Evolutionary conservation across 257 asterid genomes (phyloP).

Genomic region (Petunia secreta): DNA sequence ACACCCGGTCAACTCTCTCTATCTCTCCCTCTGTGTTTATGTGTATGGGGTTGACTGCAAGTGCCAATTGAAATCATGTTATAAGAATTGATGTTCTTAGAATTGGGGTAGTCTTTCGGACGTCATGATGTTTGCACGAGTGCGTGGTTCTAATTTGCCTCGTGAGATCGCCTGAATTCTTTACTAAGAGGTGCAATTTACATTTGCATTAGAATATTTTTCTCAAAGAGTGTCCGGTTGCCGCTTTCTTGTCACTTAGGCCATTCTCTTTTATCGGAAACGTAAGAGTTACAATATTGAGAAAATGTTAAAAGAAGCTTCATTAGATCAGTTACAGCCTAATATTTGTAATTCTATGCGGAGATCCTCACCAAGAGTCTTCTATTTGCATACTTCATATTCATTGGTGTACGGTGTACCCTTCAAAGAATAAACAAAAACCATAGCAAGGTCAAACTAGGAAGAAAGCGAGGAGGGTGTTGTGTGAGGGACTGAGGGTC

Average conservation of each 20-base stretch:
- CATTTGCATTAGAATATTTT: slow-evolving; percentile 25
- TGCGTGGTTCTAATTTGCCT: background rate
- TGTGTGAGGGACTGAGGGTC: too few relatives aligned
- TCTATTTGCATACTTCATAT: too few relatives aligned
- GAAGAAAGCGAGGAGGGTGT: too few relatives aligned
- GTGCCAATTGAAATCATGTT: background rate
- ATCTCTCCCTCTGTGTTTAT: background rate
- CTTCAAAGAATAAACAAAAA: too few relatives aligned
- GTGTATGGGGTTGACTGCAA: background rate
- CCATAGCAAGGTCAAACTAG: too few relatives aligned
- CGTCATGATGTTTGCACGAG: background rate
- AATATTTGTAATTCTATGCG: too few relatives aligned
- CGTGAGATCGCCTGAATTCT: background rate
- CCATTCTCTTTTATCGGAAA: slow-evolving; percentile 8
- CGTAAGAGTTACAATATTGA: background rate
- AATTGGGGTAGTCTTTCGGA: background rate
- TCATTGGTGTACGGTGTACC: too few relatives aligned
- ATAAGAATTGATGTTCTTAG: background rate
- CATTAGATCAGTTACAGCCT: too few relatives aligned
- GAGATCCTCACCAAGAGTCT: too few relatives aligned
- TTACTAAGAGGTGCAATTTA: background rate
- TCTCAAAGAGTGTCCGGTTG: slow-evolving; percentile 5
- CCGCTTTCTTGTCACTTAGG: background rate
- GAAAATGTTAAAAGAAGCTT: too few relatives aligned
- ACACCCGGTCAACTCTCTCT: slow-evolving; percentile 71